Percentiles rank a stretch among this genome's conserved stretches.
phyloP scores from a whole-genome alignment of 179 eudicot species.

The Beta macrorhiza region DNA sequence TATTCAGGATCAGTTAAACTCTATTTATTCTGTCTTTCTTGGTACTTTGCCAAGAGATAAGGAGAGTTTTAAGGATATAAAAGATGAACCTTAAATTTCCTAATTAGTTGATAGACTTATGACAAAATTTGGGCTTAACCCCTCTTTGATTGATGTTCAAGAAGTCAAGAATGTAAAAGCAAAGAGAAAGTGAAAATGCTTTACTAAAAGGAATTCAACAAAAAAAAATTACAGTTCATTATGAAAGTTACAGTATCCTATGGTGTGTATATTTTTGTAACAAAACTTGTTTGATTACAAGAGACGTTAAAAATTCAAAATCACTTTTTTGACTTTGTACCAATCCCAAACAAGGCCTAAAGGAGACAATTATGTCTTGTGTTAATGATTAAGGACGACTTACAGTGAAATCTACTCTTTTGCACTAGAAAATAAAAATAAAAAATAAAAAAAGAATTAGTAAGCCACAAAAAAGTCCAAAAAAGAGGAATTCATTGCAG shows the following conservation, averaged over 20 bases:
- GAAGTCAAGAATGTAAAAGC: background rate
- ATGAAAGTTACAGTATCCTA: background rate
- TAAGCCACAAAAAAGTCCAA: background rate
- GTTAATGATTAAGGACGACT: conserved; percentile 36
- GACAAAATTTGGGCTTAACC: too few relatives aligned
- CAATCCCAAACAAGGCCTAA: conserved; percentile 20
- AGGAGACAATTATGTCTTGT: conserved; percentile 23
- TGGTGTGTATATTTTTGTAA: background rate
- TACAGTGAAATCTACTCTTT: conserved; percentile 32
- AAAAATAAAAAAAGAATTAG: background rate
- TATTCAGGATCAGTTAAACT: too few relatives aligned
- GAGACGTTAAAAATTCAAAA: conserved; percentile 24
- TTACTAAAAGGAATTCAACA: background rate
- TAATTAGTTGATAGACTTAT: too few relatives aligned
- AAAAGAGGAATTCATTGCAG: conserved; percentile 29
- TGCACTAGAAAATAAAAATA: background rate
- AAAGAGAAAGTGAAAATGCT: conserved; percentile 9
- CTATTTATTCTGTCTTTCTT: too few relatives aligned
- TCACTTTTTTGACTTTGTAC: conserved; percentile 29
- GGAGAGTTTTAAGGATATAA: too few relatives aligned
- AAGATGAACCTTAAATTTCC: too few relatives aligned
- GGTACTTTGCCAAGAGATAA: too few relatives aligned
- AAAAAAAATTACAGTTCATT: background rate
- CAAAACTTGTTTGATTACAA: conserved; percentile 10
- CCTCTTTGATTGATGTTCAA: background rate